These are phyloP conservation scores for Saussurea involucrata DNA, from an alignment of 129 eudicot species.

Conservation along the genomic window DNA sequence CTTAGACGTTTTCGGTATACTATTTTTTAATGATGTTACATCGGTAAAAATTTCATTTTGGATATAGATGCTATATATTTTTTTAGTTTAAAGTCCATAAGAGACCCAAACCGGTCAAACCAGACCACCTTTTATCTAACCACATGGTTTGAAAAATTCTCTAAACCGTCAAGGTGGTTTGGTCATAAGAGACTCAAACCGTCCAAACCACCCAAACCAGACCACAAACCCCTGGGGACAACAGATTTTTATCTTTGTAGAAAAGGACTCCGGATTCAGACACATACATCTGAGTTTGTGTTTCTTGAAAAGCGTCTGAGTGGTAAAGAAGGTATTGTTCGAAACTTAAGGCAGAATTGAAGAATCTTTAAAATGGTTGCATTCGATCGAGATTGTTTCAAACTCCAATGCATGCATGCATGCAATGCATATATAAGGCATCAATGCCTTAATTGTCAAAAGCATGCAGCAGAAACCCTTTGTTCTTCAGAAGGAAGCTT, in stretches of 20 bases:
- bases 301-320: not conserved
- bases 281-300: slow-evolving; percentile 5
- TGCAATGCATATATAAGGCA: slow-evolving; percentile 4
- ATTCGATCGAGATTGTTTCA: slow-evolving; percentile 1
- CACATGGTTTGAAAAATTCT: too few relatives aligned
- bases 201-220: not conserved
- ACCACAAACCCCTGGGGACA: too few relatives aligned
- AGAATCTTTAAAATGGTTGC: slow-evolving; percentile 19
- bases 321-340: slow-evolving; percentile 21
- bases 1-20: too few relatives aligned
- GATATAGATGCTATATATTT: too few relatives aligned
- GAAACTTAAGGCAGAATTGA: slow-evolving; percentile 30
- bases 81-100: too few relatives aligned
- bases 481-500: slow-evolving; percentile 8
- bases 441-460: slow-evolving; percentile 16
- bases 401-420: slow-evolving; percentile 1
- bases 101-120: too few relatives aligned
- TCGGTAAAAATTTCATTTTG: too few relatives aligned
- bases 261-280: slow-evolving; percentile 1
- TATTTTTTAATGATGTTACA: too few relatives aligned
- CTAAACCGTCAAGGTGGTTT: too few relatives aligned
- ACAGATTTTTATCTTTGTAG: not conserved
- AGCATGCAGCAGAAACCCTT: slow-evolving; percentile 7
- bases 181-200: too few relatives aligned
- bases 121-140: too few relatives aligned